Percentiles rank a stretch among this genome's conserved stretches.
Evolutionary conservation across 1,284 basidiomycete species (phyloP).

Genomic region (Cutaneotrichosporon cyanovorans): DNA sequence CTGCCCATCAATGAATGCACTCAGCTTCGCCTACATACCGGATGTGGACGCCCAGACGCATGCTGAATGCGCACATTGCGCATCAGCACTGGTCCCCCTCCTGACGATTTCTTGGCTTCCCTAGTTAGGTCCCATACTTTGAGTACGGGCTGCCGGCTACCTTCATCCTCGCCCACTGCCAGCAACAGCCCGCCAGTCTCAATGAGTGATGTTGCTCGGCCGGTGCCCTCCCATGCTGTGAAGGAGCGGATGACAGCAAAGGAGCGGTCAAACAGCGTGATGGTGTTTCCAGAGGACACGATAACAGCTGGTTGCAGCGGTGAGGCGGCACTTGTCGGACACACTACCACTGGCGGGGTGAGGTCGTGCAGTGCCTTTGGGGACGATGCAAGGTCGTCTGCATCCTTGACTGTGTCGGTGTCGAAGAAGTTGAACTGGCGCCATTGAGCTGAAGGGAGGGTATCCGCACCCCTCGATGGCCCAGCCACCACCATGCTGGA

Average conservation of each 20-base stretch:
- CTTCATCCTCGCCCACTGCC: slow-evolving; percentile 78
- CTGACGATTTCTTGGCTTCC: slow-evolving; percentile 61
- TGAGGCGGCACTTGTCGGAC: slow-evolving; percentile 30
- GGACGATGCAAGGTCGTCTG: slow-evolving; percentile 63
- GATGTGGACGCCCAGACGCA: slow-evolving; percentile 63
- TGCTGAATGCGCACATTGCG: slow-evolving; percentile 71
- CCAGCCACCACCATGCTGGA: slow-evolving; percentile 8
- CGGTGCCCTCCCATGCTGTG: slow-evolving; percentile 62
- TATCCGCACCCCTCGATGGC: slow-evolving; percentile 10
- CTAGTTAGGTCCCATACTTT: slow-evolving; percentile 83
- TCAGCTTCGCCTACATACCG: slow-evolving; percentile 50
- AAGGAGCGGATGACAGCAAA: slow-evolving; percentile 67
- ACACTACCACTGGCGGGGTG: slow-evolving; percentile 28
- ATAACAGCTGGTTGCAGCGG: slow-evolving; percentile 34
- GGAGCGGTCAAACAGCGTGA: slow-evolving; percentile 55
- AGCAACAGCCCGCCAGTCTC: slow-evolving; percentile 70
- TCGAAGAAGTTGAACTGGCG: slow-evolving; percentile 61
- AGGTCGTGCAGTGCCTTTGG: slow-evolving; percentile 61
- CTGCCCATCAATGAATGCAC: slow-evolving; percentile 44
- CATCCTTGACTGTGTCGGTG: slow-evolving; percentile 62
- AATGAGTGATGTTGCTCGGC: slow-evolving; percentile 48
- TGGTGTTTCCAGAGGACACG: slow-evolving; percentile 28
- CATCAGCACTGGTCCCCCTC: slow-evolving; percentile 57
- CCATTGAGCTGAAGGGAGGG: slow-evolving; percentile 48
- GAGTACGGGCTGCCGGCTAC: slow-evolving; percentile 63